Conservation (phyloP, 2,329 filamentous ascomycete genomes). For the Sporothrix euskadiensis region DNA sequence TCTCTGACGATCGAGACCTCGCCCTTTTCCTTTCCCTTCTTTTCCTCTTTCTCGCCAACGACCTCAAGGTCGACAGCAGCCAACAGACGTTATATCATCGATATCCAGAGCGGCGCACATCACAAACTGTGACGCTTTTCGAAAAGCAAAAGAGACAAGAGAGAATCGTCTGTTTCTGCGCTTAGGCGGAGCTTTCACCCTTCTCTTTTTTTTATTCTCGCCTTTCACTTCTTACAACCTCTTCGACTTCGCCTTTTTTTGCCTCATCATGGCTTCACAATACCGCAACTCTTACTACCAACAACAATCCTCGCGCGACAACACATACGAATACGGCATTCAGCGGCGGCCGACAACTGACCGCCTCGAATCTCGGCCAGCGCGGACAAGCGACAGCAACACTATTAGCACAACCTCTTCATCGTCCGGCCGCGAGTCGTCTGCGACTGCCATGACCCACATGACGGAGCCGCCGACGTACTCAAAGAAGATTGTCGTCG, state of each 20-base stretch:
- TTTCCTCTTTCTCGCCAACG: not conserved
- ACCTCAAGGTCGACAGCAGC: not conserved
- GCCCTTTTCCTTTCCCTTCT: not conserved
- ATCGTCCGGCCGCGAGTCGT: constrained; percentile 73
- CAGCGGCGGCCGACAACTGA: constrained; percentile 42
- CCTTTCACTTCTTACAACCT: not conserved
- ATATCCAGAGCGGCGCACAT: too few relatives aligned
- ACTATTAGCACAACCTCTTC: constrained; percentile 81
- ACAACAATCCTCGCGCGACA: constrained; percentile 43
- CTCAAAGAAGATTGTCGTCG: constrained; percentile 99
- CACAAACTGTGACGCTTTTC: not conserved
- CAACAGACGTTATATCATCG: constrained; percentile 14
- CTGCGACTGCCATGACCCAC: constrained; percentile 62
- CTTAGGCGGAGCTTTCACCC: constrained; percentile 11
- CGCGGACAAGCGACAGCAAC: constrained; percentile 82
- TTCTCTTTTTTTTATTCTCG: not conserved
- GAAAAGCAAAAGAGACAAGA: not conserved
- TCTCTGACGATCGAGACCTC: constrained; percentile 13
- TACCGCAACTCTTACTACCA: constrained; percentile 58
- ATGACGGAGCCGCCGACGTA: constrained; percentile 89
- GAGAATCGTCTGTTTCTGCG: not conserved
- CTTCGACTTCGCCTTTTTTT: too few relatives aligned
- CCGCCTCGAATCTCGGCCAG: constrained; percentile 53
- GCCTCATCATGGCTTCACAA: constrained; percentile 42
- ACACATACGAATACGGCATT: constrained; percentile 46